Base-by-base conservation (phyloP, 2,329 filamentous ascomycete genomes). In the Incumbomyces delicatus region DNA sequence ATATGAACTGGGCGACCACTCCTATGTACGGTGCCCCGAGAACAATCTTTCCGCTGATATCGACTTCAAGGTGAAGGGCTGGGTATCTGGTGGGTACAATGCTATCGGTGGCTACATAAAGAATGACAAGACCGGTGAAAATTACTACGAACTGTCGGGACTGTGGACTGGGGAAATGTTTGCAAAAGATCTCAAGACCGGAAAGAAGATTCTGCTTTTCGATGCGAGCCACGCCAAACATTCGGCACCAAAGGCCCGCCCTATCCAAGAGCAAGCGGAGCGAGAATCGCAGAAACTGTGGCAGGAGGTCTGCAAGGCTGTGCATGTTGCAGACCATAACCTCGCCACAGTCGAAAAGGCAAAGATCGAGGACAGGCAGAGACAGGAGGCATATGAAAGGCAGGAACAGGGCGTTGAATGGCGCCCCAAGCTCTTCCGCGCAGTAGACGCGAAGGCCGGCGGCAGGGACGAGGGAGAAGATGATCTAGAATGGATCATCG, bases 41-140 rank as follows among this genome's bases (percentile, higher is more conserved):
- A 77, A 87, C 14, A 83, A 88, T 48, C 74, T 98, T 14, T 77
- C 81, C 20, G 90, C 88, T 50, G 90, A 98, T 62, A 81, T 98
- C 51, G 92, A 98, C 56, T 98, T 98, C 76, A 96, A 96, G 71
- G 94, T 87, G 44, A 96, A 96, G 67, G 92, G 92, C 4, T 98
- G 94, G 77, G 90, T 98, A 54, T 83, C 87, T 44, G 92, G 92
- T 6, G 92, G 86, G 1, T 98, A 98, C 67, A 95, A 98, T 61
- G 87, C 88, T 32, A 95, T 98, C 58, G 88, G 87, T 7, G 92
- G 92, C 7, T 81, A 75, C 34, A 94, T 98, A 68, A 94, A 84
- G 66, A 87, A 89, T 56, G 87, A 89, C 54, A 81, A 82, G 61
- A 89, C 86, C 0, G 88, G 87, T 30, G 89, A 95, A 64, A 69